Evolutionary conservation across 805 yeast species (phyloP), one percentile per base, ranked within the genome.

Genomic region (Hanseniaspora clermontiae): DNA sequence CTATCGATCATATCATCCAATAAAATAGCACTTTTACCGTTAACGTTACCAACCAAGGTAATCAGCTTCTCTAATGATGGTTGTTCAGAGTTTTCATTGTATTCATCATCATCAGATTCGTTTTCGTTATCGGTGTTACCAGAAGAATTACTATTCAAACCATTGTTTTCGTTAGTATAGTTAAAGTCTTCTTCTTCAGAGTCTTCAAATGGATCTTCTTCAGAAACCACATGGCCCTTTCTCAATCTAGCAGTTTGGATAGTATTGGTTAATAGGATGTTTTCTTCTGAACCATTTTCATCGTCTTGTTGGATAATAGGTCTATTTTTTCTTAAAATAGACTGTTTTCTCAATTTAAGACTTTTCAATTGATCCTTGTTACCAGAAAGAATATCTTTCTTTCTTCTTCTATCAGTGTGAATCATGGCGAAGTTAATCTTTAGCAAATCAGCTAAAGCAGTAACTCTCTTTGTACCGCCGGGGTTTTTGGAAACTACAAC

Each of bases 401-500:
- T 78, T 71, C 98, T 82, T 71, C 97, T 83, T 67, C 97, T 81
- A 72, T 93, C 99, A 20, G 98, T 93, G 68, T 93, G 97, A 62
- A 95, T 91, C 97, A 93, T 91, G 59, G 98, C 99, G 67, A 93
- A 93, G 70, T 93, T 89, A 62, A 93, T 87, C 72, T 91, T 91
- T 64, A 93, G 77, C 40, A 95, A 82, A 72, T 95, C 98, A n/a
- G 98, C 98, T 64, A 93, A 76, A 1, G 97, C 90, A 19, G 99
- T 93, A 55, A 93, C 99, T 62, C 98, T 80, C 69, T 93, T 93
- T 20, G 99, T 90, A 57, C 98, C 98, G 60, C 98, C 99, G 20
- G 99, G 97, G 71, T 93, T 93, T 69, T 93, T 93, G n/a, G 97
- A 89, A 12, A 93, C 98, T 55, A 93, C 95, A 29, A 95, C 98